Evolutionary conservation across 768 basidiomycete species (phyloP).

Genomic region (Crassisporium funariophilum): DNA sequence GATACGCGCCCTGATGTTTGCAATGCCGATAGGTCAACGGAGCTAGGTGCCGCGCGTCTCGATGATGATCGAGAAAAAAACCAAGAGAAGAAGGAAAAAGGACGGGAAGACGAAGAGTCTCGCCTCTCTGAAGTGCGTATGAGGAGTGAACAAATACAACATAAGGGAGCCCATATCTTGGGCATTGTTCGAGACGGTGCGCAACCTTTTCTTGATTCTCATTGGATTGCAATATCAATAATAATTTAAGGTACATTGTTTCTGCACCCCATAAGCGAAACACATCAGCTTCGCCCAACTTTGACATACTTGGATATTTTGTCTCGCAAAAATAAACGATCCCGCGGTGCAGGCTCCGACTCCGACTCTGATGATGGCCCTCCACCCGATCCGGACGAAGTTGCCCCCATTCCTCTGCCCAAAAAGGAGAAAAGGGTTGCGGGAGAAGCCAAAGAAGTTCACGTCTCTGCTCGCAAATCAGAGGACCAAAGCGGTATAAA

Average conservation of each 20-base stretch:
- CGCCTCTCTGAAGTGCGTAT: conserved; percentile 70
- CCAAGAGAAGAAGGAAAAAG: conserved; percentile 51
- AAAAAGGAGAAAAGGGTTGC: conserved; percentile 64
- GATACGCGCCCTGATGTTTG: conserved; percentile 81
- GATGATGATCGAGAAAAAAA: conserved; percentile 84
- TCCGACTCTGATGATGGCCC: conserved; percentile 81
- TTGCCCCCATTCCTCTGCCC: conserved; percentile 40
- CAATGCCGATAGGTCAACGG: conserved; percentile 70
- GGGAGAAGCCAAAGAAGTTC: conserved; percentile 73
- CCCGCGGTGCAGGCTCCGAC: conserved; percentile 53
- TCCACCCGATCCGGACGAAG: conserved; percentile 79
- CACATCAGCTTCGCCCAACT: conserved; percentile 81
- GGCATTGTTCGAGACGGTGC: conserved; percentile 75
- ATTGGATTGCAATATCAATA: conserved; percentile 10
- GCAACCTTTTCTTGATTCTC: conserved; percentile 14
- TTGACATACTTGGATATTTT: conserved; percentile 78
- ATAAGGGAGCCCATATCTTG: conserved; percentile 70
- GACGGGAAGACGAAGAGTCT: conserved; percentile 55
- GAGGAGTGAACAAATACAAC: conserved; percentile 70
- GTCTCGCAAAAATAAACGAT: conserved; percentile 61
- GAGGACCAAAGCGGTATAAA: conserved; percentile 60
- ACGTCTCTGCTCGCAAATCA: conserved; percentile 70
- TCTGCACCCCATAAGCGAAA: conserved; percentile 76
- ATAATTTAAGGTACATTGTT: conserved; percentile 60
- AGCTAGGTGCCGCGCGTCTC: conserved; percentile 62